Evolutionary conservation across 176 grass and related monocot species (phyloP), one percentile per base, ranked within the genome.

Genomic region (Aegilops bicornis): DNA sequence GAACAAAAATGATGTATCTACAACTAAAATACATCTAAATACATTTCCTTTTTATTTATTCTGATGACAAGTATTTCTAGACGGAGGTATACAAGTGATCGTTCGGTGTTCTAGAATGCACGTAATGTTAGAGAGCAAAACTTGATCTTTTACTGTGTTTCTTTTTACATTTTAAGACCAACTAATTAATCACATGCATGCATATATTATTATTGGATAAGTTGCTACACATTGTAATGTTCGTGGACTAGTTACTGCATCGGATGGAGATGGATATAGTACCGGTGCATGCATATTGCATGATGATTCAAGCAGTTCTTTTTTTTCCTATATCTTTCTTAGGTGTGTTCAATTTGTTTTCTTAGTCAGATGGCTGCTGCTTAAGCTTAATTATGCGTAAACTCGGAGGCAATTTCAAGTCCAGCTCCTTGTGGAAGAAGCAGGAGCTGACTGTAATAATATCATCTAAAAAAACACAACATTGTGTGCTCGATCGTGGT

Each of bases 361-460:
- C 1, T 80, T 64, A 43, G 8, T 29, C 8, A 66, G 19, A 62
- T 47, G 25, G 23, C 45, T 54, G 16, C 43, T 20, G 69, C 16
- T 73, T 17, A 20, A 16, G 69, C 16, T 73, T 17, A 20, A 27
- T 30, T 86, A 87, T 62, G 10, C 59, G 85, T 43, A 64, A 29
- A 84, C 23, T 52, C n/a, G 81, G 87, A 73, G 65, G 63, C 7
- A 84, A 33, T 23, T 23, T 48, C 13, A 62, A n/a, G 37, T 25
- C 15, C 16, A 64, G 75, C 31, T 54, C n/a, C 76, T 32, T 80
- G 56, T 73, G 58, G 82, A 84, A 80, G 87, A 65, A 69, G 7
- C 40, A 31, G 1, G 40, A 42, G 50, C 45, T 59, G 19, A 59
- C 54, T 22, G 17, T 24, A 83, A 33, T 27, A 76, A 74, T 71